Conservation (phyloP, 1,139 yeast species). For the Zygosaccharomyces pseudobailii region DNA sequence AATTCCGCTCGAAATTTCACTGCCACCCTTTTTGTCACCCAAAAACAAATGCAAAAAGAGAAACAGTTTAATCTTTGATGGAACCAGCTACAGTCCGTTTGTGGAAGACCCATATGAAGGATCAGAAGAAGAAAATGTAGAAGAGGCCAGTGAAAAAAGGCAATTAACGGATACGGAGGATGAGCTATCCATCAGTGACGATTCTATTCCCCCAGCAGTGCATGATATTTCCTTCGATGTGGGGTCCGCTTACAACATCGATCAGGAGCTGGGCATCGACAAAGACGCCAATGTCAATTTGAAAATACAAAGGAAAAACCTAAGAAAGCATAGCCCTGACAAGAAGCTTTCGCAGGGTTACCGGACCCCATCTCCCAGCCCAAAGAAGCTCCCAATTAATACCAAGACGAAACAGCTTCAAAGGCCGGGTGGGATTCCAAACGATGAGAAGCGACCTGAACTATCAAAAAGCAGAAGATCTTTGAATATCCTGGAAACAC, state of each 20-base stretch:
- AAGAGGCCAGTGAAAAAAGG: not conserved
- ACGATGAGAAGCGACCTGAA: not conserved
- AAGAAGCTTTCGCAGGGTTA: not conserved
- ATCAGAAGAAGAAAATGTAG: conserved; percentile 4
- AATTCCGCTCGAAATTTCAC: conserved; percentile 34
- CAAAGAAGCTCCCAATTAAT: not conserved
- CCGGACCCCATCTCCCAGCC: not conserved
- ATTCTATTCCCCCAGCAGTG: conserved; percentile 28
- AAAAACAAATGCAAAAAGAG: conserved; percentile 27
- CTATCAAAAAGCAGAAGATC: conserved; percentile 10
- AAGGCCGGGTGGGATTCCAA: not conserved
- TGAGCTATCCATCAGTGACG: conserved; percentile 14
- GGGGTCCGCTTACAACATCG: conserved; percentile 15
- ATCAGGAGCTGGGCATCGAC: conserved; percentile 30
- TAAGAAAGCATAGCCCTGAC: conserved; percentile 12
- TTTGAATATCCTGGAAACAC: conserved; percentile 26
- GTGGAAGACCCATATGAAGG: conserved; percentile 7
- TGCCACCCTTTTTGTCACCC: conserved; percentile 38
- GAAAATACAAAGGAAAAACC: conserved; percentile 29
- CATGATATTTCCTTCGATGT: conserved; percentile 29
- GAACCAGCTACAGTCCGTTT: conserved; percentile 27
- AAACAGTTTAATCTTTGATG: conserved; percentile 28
- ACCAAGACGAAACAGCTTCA: not conserved
- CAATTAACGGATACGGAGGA: not conserved
- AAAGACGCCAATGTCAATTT: conserved; percentile 31